phyloP scores from a whole-genome alignment of 1,284 basidiomycete genomes.

The Boletus smithii region DNA sequence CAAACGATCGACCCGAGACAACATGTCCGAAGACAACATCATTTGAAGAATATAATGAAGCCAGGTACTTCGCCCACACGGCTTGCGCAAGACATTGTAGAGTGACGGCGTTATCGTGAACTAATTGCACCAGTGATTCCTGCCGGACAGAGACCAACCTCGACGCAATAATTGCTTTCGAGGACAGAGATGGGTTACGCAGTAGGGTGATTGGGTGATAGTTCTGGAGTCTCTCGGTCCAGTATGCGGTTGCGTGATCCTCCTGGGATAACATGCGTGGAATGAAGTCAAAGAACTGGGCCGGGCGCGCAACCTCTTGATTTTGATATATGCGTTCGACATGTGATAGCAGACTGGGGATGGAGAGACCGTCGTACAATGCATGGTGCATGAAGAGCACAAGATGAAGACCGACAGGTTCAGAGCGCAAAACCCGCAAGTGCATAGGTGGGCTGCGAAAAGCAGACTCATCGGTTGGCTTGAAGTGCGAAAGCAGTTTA shows the following conservation, averaged over 20 bases:
- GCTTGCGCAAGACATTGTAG: conserved; percentile 42
- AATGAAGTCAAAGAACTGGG: conserved; percentile 38
- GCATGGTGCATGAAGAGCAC: conserved; percentile 49
- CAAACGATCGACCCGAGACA: conserved; percentile 44
- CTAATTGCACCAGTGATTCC: conserved; percentile 14
- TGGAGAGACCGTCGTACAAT: conserved; percentile 49
- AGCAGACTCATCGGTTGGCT: conserved; percentile 24
- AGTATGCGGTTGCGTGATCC: conserved; percentile 40
- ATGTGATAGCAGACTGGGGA: conserved; percentile 36
- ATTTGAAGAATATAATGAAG: conserved; percentile 29
- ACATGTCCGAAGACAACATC: conserved; percentile 50
- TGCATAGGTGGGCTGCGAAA: conserved; percentile 37
- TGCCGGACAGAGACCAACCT: conserved; percentile 12
- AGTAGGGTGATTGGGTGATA: conserved; percentile 24
- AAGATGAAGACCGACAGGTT: conserved; percentile 24
- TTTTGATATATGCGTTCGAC: conserved; percentile 37
- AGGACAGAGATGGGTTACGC: conserved; percentile 3
- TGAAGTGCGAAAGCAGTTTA: conserved; percentile 19
- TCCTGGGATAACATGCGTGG: conserved; percentile 39
- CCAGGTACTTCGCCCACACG: conserved; percentile 42
- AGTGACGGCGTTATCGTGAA: conserved; percentile 31
- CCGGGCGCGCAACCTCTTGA: conserved; percentile 11
- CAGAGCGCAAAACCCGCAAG: conserved; percentile 33
- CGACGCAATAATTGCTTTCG: conserved; percentile 13
- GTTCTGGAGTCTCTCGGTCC: conserved; percentile 35